Evolutionary conservation across 768 basidiomycete genomes (phyloP).

Genomic region (Naganishia onofrii): DNA sequence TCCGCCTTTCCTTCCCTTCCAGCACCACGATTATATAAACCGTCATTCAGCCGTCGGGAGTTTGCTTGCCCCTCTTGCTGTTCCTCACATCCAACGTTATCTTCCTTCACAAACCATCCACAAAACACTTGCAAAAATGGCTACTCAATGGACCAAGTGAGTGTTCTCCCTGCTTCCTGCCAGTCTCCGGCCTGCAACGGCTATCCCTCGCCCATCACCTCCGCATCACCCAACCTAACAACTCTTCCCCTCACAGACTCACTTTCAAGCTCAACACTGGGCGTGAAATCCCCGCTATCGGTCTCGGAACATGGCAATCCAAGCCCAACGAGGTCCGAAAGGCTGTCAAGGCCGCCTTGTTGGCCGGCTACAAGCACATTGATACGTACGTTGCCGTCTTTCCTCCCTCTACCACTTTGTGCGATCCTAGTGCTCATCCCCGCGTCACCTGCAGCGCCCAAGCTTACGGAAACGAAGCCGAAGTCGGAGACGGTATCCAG

Average conservation of each 20-base stretch:
- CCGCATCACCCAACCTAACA: not conserved
- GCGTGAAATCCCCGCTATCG: slow-evolving; percentile 70
- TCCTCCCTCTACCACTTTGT: slow-evolving; percentile 10
- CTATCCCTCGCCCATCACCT: not conserved
- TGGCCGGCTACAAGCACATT: slow-evolving; percentile 66
- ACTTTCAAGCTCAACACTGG: slow-evolving; percentile 51
- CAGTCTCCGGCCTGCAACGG: not conserved
- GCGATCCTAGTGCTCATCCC: no score
- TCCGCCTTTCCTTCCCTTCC: no score
- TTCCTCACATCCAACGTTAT: not conserved
- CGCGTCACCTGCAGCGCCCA: slow-evolving; percentile 28
- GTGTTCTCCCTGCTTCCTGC: not conserved
- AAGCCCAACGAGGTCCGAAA: slow-evolving; percentile 65
- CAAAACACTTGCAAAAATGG: slow-evolving; percentile 5
- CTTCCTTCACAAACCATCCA: not conserved
- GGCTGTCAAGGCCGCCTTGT: slow-evolving; percentile 73
- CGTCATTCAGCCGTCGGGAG: not conserved
- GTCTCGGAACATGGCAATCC: slow-evolving; percentile 59
- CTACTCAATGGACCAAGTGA: slow-evolving; percentile 25
- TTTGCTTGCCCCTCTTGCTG: not conserved
- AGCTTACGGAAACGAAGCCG: slow-evolving; percentile 64
- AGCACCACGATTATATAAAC: no score
- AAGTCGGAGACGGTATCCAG: slow-evolving; percentile 78
- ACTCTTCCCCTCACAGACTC: slow-evolving; percentile 7
- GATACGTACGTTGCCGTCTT: slow-evolving; percentile 47